These are phyloP conservation scores for Metschnikowia amazonensis DNA, from an alignment of 805 yeast species.

Conservation along the genomic window DNA sequence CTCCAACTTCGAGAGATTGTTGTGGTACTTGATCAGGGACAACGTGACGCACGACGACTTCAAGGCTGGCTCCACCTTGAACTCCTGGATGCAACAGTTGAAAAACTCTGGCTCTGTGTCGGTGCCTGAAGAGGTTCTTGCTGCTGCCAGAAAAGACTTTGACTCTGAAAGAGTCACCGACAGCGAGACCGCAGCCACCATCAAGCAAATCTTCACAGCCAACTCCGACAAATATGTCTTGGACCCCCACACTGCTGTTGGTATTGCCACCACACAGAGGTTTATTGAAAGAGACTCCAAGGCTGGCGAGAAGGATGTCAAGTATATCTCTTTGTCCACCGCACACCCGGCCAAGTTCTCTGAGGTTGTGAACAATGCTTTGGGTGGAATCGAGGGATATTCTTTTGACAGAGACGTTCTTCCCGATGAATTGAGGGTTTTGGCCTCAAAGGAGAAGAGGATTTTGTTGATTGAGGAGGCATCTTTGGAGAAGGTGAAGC, in stretches of 20 bases:
- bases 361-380: constrained; percentile 86
- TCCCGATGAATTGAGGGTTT: constrained; percentile 78
- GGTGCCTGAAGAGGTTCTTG: constrained; percentile 62
- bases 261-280: constrained; percentile 73
- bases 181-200: constrained; percentile 73
- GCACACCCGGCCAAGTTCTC: constrained; percentile 99
- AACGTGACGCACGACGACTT: constrained; percentile 51
- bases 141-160: constrained; percentile 65
- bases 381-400: constrained; percentile 63
- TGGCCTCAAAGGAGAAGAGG: constrained; percentile 70
- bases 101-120: constrained; percentile 71
- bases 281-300: constrained; percentile 49
- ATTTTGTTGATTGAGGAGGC: constrained; percentile 67
- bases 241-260: constrained; percentile 97
- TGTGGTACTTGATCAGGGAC: constrained; percentile 89
- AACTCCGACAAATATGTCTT: constrained; percentile 67
- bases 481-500: constrained; percentile 70
- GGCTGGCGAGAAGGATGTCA: constrained; percentile 33
- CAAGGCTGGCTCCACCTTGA: constrained; percentile 71
- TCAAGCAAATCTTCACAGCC: constrained; percentile 62
- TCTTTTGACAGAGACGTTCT: constrained; percentile 84
- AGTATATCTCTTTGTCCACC: constrained; percentile 79
- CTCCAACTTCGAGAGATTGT: constrained; percentile 91
- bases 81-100: constrained; percentile 74
- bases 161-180: constrained; percentile 79